These are phyloP conservation scores for Penstemon eatonii DNA, from an alignment of 257 asterid genomes.

Conservation along the genomic window DNA sequence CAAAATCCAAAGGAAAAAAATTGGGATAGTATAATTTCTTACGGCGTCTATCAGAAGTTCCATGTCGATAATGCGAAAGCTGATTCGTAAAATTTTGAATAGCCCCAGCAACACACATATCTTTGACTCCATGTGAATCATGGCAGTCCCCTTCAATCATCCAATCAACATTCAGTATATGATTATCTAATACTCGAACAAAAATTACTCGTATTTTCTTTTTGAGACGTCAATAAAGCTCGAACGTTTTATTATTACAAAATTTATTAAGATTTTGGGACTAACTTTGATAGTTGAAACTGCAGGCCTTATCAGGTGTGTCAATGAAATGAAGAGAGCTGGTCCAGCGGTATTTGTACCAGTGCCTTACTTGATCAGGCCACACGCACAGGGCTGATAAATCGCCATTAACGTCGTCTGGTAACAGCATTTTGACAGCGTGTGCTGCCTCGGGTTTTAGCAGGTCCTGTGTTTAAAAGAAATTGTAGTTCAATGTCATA, in stretches of 20 bases:
- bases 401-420: constrained; percentile 68
- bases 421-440: constrained; percentile 70
- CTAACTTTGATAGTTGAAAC: constrained; percentile 67
- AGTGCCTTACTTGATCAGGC: constrained; percentile 95
- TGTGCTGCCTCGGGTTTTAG: constrained; percentile 63
- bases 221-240: no score
- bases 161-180: neutral
- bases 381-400: constrained; percentile 78
- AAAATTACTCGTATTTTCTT: no score
- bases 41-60: constrained; percentile 84
- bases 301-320: constrained; percentile 88
- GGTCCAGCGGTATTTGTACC: constrained; percentile 87
- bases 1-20: neutral
- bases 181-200: no score
- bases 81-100: constrained; percentile 79
- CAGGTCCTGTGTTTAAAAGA: constrained; percentile 44
- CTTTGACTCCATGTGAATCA: constrained; percentile 9
- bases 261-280: neutral
- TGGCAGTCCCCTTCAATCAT: constrained; percentile 12
- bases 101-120: constrained; percentile 30
- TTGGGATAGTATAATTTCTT: constrained; percentile 30
- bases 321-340: constrained; percentile 93
- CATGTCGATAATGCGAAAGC: constrained; percentile 79
- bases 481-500: neutral
- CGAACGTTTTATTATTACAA: neutral